phyloP scores from a whole-genome alignment of 345 rosid genomes.

The Eucalyptus tenuipes region DNA sequence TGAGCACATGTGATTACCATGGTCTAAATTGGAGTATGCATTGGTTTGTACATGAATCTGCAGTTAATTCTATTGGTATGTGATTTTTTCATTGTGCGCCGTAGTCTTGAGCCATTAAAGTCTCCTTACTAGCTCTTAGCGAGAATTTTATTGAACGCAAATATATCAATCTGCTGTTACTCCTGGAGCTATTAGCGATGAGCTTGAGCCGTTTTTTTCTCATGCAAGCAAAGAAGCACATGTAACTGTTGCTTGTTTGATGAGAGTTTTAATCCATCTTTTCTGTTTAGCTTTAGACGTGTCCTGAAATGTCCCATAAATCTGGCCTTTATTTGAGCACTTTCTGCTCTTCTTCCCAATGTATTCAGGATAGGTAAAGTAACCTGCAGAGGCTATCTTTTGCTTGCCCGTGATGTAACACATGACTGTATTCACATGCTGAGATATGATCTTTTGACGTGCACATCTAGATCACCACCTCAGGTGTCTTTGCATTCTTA shows the following conservation, averaged over 20 bases:
- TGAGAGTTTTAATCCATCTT: background rate
- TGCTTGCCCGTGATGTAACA: background rate
- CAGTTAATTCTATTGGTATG: background rate
- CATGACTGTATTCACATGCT: background rate
- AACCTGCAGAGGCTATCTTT: background rate
- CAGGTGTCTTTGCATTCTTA: background rate
- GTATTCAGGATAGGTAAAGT: background rate
- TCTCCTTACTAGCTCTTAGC: background rate
- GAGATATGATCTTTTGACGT: background rate
- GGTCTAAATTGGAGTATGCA: background rate
- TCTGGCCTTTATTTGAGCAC: background rate
- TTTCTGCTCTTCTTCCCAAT: background rate
- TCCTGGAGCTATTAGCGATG: background rate
- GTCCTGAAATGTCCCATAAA: background rate
- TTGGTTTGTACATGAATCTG: background rate
- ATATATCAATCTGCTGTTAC: background rate
- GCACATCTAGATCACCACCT: background rate
- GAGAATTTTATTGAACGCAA: background rate
- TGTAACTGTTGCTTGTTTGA: background rate
- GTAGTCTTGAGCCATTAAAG: background rate
- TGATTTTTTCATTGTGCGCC: background rate
- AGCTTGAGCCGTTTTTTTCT: background rate
- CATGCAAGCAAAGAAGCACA: background rate
- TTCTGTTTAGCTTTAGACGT: background rate
- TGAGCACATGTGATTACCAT: background rate